Evolutionary conservation across 805 yeast genomes (phyloP), one percentile per base, ranked within the genome.

Genomic region (Candida broadrunensis): DNA sequence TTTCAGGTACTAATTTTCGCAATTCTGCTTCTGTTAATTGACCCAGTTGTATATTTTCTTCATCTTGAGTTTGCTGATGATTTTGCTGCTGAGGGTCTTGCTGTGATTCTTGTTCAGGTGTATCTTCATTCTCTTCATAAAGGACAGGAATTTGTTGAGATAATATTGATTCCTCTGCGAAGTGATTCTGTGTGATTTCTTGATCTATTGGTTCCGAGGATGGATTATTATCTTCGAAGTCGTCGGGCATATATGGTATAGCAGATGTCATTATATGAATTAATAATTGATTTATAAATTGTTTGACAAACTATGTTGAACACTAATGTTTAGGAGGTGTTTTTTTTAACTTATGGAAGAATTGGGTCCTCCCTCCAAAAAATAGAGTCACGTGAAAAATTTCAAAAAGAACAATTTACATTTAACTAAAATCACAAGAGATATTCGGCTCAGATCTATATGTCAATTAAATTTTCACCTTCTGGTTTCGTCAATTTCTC

Each of bases 1-100:
- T 54, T 49, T 78, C 83, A 1, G 83, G 83, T 11, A 78, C 44
- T 37, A 72, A 65, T 46, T 58, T 64, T 40, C 68, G 67, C 29
- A 77, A 48, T 41, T 76, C 80, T 6, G 58, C 57, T 15, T 63
- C 67, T 1, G 70, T 60, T 7, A 74, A 61, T 24, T 33, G 38
- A 4, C 41, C 47, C 14, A n/a, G 16, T 37, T 27, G 37, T 21
- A 20, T 16, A n/a, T 29, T 23, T 21, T 35, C 31, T 11, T 30
- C 21, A 5, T 21, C 21, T 35, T 33, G 16, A 11, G 11, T 19
- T 15, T 29, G 32, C 25, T 75, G 80, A 2, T 82, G 79, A 14
- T 14, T 23, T 15, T 23, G 12, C 11, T 38, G 15, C 16, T 35
- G 37, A 17, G 16, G 16, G 29, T 8, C 25, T 18, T 30, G 32